phyloP scores from a whole-genome alignment of 441 rosid genomes.

The Eruca vesicaria region DNA sequence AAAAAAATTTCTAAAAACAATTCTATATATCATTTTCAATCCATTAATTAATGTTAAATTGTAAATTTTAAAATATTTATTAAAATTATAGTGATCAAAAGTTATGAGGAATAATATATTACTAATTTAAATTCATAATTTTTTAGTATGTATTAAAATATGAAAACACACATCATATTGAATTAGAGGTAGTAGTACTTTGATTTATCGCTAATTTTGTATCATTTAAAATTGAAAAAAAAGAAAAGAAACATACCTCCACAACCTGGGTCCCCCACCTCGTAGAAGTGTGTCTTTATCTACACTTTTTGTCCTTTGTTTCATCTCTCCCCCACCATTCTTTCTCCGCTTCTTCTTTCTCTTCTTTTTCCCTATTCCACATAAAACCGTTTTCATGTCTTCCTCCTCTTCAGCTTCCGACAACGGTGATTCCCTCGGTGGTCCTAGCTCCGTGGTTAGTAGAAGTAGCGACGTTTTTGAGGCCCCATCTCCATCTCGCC shows the following conservation, averaged over 20 bases:
- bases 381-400: slow-evolving; percentile 37
- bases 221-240: background rate
- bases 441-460: slow-evolving; percentile 39
- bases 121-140: too few species aligned
- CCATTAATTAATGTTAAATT: too few species aligned
- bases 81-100: too few species aligned
- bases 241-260: slow-evolving; percentile 11
- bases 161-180: too few species aligned
- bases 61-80: too few species aligned
- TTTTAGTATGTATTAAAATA: too few species aligned
- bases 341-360: slow-evolving; percentile 22
- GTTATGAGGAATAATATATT: too few species aligned
- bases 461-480: slow-evolving; percentile 45
- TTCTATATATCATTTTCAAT: too few species aligned
- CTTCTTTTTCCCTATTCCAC: slow-evolving; percentile 4
- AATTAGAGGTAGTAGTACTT: too few species aligned
- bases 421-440: slow-evolving; percentile 7
- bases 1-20: too few species aligned
- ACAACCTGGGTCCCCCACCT: slow-evolving; percentile 59
- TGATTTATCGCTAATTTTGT: background rate
- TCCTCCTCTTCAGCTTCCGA: slow-evolving; percentile 51
- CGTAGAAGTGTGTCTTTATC: slow-evolving; percentile 59
- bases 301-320: slow-evolving; percentile 63
- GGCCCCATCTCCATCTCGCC: slow-evolving; percentile 68
- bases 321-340: slow-evolving; percentile 39